Conservation (phyloP, 176 grass and related monocot genomes). For the Aegilops tauschii region DNA sequence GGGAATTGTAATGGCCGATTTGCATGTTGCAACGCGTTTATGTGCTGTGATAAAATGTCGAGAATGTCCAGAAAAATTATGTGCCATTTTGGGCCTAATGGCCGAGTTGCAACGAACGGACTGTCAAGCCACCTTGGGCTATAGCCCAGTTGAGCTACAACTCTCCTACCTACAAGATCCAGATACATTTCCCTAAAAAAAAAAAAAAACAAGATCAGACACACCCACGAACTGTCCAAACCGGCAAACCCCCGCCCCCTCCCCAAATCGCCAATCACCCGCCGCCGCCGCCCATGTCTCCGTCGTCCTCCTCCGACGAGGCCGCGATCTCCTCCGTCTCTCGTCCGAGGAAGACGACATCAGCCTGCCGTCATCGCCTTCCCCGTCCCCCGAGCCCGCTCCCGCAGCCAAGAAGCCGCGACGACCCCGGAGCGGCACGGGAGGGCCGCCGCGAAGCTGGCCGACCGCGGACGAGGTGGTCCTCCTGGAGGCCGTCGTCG, state of each 20-base stretch:
- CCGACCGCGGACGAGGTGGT: neutral
- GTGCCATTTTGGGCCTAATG: too few species aligned
- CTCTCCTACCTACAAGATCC: too few species aligned
- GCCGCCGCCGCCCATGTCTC: slow-evolving; percentile 10
- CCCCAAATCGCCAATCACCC: neutral
- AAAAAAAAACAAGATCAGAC: too few species aligned
- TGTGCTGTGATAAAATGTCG: too few species aligned
- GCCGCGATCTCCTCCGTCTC: neutral
- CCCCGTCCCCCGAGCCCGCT: neutral
- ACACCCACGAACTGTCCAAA: neutral
- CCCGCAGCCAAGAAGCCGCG: neutral
- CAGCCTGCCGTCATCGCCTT: slow-evolving; percentile 3
- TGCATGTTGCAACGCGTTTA: too few species aligned
- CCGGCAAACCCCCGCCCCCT: neutral
- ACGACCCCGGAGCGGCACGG: neutral
- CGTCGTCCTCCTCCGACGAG: neutral
- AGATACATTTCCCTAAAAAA: too few species aligned
- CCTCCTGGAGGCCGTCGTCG: neutral
- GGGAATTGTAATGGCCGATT: too few species aligned
- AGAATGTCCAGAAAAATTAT: too few species aligned
- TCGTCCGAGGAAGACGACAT: neutral
- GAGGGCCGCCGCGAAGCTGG: fast-evolving
- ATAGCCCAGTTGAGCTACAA: too few species aligned
- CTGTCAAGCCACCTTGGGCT: too few species aligned
- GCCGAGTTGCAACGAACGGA: too few species aligned